Evolutionary conservation across 2,329 filamentous ascomycete genomes (phyloP).

Genomic region (Talaromyces funiculosus): DNA sequence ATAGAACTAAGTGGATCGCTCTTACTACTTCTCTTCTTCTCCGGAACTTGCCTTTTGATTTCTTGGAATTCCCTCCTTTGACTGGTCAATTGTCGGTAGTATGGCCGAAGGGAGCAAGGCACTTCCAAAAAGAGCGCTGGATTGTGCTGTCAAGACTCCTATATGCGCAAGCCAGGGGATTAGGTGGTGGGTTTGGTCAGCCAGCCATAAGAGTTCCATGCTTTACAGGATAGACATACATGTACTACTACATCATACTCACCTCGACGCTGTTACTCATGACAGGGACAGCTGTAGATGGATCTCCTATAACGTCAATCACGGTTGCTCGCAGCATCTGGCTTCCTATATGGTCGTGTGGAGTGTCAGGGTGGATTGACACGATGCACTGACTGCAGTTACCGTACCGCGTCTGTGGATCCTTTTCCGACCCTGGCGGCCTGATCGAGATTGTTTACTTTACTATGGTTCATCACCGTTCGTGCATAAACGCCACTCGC

Average conservation of each 20-base stretch:
- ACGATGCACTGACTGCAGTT: too few relatives aligned
- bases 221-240: neutral
- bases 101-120: neutral
- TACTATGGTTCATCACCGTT: neutral
- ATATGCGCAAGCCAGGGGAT: neutral
- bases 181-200: neutral
- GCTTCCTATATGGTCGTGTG: neutral
- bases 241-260: neutral
- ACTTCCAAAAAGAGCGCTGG: neutral
- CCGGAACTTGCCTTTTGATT: slow-evolving; percentile 7
- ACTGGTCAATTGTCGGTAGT: neutral
- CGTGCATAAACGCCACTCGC: neutral
- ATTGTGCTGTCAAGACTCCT: neutral
- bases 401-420: neutral
- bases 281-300: neutral
- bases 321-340: neutral
- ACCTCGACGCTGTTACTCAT: neutral
- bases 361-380: neutral
- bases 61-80: neutral
- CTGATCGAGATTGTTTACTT: neutral
- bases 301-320: neutral
- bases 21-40: neutral
- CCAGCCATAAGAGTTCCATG: neutral
- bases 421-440: neutral
- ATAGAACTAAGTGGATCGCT: neutral